phyloP scores from a whole-genome alignment of 495 filamentous ascomycete species.

The Trichocladium antarcticum region DNA sequence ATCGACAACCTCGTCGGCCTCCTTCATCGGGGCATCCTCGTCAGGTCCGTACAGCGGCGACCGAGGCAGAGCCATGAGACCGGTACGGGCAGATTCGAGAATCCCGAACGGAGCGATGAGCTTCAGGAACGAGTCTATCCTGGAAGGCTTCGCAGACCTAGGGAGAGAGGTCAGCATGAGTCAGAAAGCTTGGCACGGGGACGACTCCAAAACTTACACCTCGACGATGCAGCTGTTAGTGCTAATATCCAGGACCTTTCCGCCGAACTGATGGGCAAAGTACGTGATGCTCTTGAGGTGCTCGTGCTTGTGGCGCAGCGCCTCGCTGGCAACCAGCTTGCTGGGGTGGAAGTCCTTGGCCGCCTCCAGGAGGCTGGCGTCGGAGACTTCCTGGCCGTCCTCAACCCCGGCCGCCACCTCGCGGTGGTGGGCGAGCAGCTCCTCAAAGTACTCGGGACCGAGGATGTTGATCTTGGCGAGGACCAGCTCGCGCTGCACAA shows the following conservation, averaged over 20 bases:
- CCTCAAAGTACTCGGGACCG: conserved; percentile 95
- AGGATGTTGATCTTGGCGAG: conserved; percentile 95
- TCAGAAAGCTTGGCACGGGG: conserved; percentile 3
- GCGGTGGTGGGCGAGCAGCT: conserved; percentile 86
- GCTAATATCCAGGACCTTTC: conserved; percentile 94
- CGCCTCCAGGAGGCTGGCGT: conserved; percentile 28
- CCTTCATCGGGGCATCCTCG: conserved; percentile 69
- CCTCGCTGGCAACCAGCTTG: conserved; percentile 72
- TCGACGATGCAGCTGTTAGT: conserved; percentile 98
- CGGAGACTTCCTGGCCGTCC: conserved; percentile 25
- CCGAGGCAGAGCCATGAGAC: conserved; percentile 91
- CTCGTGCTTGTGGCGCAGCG: conserved; percentile 89
- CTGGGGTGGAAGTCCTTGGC: conserved; percentile 75
- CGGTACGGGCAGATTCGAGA: conserved; percentile 84
- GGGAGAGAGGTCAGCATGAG: conserved; percentile 9
- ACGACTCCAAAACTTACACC: conserved; percentile 51
- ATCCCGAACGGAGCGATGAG: conserved; percentile 92
- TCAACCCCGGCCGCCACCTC: conserved; percentile 44
- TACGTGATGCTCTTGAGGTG: conserved; percentile 90
- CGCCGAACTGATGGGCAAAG: conserved; percentile 92
- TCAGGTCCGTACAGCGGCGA: conserved; percentile 69
- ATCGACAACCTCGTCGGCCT: conserved; percentile 85
- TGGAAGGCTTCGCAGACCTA: conserved; percentile 80
- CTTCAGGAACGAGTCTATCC: conserved; percentile 97
- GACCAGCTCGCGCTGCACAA: conserved; percentile 93